These are phyloP conservation scores for Trichoderma gracile DNA, from an alignment of 2,329 filamentous ascomycete species.

Conservation along the genomic window DNA sequence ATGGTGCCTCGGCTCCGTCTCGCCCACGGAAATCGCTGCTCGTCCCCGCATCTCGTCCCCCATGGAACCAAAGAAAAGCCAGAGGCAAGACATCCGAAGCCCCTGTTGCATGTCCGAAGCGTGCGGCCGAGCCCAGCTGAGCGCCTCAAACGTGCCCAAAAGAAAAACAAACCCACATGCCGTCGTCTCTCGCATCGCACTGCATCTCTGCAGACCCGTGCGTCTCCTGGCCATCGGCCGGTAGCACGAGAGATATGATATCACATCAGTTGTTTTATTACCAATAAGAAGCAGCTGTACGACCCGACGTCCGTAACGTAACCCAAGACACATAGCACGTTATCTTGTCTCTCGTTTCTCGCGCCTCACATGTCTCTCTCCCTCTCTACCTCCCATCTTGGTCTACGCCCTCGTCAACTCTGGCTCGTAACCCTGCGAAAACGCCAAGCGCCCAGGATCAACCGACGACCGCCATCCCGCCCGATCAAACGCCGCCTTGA, in stretches of 20 bases:
- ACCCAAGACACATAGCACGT: conserved; percentile 13
- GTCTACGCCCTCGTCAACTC: not conserved
- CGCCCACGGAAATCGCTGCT: conserved; percentile 11
- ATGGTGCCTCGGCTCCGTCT: conserved; percentile 6
- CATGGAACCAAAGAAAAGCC: conserved; percentile 8
- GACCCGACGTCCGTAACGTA: not conserved
- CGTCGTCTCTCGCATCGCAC: conserved; percentile 15
- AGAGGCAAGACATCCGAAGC: conserved; percentile 23
- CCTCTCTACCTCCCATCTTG: too few relatives aligned
- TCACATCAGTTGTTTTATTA: too few relatives aligned
- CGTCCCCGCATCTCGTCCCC: conserved; percentile 6
- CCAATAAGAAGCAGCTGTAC: too few relatives aligned
- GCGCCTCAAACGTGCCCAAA: conserved; percentile 20
- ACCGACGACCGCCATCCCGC: conserved; percentile 36
- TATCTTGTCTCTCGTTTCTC: not conserved
- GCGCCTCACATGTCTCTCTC: too few relatives aligned
- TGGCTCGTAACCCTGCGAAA: conserved; percentile 31
- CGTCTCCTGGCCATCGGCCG: not conserved
- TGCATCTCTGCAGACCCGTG: not conserved
- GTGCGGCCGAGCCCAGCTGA: conserved; percentile 11
- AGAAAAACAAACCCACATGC: not conserved
- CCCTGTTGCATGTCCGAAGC: conserved; percentile 16
- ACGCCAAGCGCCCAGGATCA: conserved; percentile 35
- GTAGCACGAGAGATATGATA: too few relatives aligned
- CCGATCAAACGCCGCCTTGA: conserved; percentile 35